Percentiles rank a stretch among this genome's conserved stretches.
Evolutionary conservation across 2,329 filamentous ascomycete genomes (phyloP).

Genomic region (Botryotinia narcissicola): DNA sequence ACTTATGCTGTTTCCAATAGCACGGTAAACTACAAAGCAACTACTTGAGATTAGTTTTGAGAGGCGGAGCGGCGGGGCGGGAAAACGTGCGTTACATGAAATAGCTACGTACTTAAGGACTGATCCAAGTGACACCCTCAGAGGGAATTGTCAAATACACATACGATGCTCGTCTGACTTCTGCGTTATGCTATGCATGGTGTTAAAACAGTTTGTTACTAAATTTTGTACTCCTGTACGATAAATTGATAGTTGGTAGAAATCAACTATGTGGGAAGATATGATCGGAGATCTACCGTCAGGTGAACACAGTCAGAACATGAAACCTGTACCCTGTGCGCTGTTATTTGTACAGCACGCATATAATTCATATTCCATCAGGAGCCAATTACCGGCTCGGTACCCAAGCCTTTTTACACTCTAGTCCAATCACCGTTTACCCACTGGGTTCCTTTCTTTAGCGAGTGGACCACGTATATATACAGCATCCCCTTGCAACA

Average conservation of each 20-base stretch:
- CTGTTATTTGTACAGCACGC: conserved; percentile 11
- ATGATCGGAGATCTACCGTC: neutral
- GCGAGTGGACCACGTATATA: conserved; percentile 21
- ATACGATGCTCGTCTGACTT: neutral
- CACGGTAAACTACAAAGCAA: neutral
- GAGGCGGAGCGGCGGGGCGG: neutral
- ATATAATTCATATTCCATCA: neutral
- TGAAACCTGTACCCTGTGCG: conserved; percentile 5
- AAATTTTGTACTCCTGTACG: neutral
- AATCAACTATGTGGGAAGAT: neutral
- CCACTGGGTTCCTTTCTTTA: conserved; percentile 14
- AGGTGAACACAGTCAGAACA: neutral
- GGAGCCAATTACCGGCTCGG: neutral
- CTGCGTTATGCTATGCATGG: neutral
- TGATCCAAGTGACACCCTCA: neutral
- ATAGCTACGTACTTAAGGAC: neutral
- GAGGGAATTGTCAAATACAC: neutral
- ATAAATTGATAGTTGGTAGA: too few relatives aligned
- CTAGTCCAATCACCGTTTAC: conserved; percentile 10
- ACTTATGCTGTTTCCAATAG: neutral
- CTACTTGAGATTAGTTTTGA: neutral
- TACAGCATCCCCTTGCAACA: conserved; percentile 8
- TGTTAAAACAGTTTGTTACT: neutral
- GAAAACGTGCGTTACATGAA: neutral
- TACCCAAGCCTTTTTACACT: neutral